Percentiles rank a stretch among this genome's conserved stretches.
phyloP scores from a whole-genome alignment of 768 basidiomycete species.

The Lactarius vividus region DNA sequence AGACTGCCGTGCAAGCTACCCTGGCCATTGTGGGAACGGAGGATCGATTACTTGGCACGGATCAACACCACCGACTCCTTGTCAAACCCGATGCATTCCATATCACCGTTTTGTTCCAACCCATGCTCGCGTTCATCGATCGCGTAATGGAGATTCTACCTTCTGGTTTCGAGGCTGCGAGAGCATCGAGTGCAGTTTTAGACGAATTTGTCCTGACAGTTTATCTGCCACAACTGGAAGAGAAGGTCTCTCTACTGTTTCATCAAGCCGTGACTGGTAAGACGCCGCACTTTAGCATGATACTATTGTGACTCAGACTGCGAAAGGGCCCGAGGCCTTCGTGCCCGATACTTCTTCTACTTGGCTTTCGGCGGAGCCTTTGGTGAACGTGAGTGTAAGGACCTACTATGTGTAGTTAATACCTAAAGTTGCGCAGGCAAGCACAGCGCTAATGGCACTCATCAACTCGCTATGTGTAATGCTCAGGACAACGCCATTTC shows the following conservation, averaged over 20 bases:
- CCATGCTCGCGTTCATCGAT: constrained; percentile 82
- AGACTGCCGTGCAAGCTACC: constrained; percentile 61
- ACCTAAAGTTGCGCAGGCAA: constrained; percentile 52
- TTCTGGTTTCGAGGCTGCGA: constrained; percentile 60
- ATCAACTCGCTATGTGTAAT: constrained; percentile 91
- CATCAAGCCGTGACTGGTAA: constrained; percentile 79
- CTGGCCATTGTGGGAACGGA: constrained; percentile 62
- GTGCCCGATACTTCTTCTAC: constrained; percentile 71
- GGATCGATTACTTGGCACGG: constrained; percentile 67
- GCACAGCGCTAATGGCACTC: constrained; percentile 80
- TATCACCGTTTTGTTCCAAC: constrained; percentile 91
- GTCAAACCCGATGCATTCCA: constrained; percentile 93
- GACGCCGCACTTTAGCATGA: constrained; percentile 16
- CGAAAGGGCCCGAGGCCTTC: constrained; percentile 81
- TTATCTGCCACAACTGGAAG: constrained; percentile 92
- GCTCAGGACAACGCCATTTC: constrained; percentile 90
- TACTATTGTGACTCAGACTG: constrained; percentile 12
- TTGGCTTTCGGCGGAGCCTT: constrained; percentile 64
- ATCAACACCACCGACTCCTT: constrained; percentile 80
- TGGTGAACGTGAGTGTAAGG: constrained; percentile 61
- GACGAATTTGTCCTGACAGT: constrained; percentile 93
- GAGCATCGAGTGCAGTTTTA: constrained; percentile 67
- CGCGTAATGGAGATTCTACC: constrained; percentile 72
- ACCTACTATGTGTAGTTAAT: neutral
- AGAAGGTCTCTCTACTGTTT: constrained; percentile 85